These are phyloP conservation scores for Coemansia sp. DNA, from an alignment of 192 early-diverging fungal genomes.

Conservation along the genomic window DNA sequence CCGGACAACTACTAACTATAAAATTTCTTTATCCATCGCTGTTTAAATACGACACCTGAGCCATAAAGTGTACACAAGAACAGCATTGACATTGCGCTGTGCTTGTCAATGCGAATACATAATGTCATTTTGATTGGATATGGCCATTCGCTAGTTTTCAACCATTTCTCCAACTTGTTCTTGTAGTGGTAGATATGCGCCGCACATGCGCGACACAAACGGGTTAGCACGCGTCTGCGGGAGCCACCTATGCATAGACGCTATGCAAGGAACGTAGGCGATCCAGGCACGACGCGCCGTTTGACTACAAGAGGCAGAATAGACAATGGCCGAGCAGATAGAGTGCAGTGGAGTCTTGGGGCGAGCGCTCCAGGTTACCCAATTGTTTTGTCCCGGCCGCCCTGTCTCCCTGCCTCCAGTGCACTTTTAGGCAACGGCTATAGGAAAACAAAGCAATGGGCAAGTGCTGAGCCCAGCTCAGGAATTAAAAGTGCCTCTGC, in stretches of 20 bases:
- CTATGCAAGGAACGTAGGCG: constrained; percentile 2
- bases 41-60: background rate
- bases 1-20: background rate
- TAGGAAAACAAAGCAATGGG: background rate
- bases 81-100: background rate
- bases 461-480: background rate
- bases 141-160: too few relatives aligned
- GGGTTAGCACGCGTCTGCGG: background rate
- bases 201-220: background rate
- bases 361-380: background rate
- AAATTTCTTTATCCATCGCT: background rate
- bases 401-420: background rate
- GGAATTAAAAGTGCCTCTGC: background rate
- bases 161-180: background rate
- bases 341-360: background rate
- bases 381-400: background rate
- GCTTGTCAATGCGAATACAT: too few relatives aligned
- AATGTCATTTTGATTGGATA: too few relatives aligned
- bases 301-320: background rate
- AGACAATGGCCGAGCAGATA: background rate
- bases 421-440: background rate
- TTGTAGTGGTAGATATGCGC: background rate
- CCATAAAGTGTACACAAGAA: background rate
- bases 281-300: constrained; percentile 5
- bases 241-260: constrained; percentile 5